phyloP scores from a whole-genome alignment of 768 basidiomycete species.

The Butyriboletus loyo region DNA sequence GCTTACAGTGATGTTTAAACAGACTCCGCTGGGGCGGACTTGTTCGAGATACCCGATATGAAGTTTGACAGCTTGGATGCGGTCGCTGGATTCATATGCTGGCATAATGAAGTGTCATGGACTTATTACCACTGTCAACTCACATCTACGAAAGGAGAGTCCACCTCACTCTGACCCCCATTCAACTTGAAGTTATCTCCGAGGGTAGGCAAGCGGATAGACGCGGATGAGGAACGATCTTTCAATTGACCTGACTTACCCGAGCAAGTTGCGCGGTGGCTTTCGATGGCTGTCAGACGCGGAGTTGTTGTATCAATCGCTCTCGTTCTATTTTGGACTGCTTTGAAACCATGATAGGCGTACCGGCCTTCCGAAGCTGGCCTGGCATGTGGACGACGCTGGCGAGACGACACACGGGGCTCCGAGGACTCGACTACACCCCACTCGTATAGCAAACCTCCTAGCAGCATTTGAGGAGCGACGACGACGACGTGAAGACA shows the following conservation, averaged over 20 bases:
- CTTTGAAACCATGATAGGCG: conserved; percentile 61
- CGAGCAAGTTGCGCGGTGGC: conserved; percentile 81
- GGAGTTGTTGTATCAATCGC: conserved; percentile 85
- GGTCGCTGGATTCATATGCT: too few relatives aligned
- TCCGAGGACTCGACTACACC: conserved; percentile 48
- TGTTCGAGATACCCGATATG: conserved; percentile 82
- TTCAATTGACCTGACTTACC: conserved; percentile 79
- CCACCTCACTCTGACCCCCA: conserved; percentile 21
- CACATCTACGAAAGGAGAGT: conserved; percentile 21
- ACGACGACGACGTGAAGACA: conserved; percentile 47
- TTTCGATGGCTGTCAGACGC: conserved; percentile 90
- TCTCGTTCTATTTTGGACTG: conserved; percentile 73
- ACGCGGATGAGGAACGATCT: conserved; percentile 72
- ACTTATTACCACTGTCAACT: conserved; percentile 50
- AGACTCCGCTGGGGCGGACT: conserved; percentile 79
- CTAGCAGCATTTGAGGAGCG: conserved; percentile 62
- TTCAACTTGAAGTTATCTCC: conserved; percentile 46
- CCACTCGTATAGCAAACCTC: conserved; percentile 55
- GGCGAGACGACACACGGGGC: conserved; percentile 45
- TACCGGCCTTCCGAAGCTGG: conserved; percentile 55
- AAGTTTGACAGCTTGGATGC: conserved; percentile 97
- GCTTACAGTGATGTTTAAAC: conserved; percentile 79
- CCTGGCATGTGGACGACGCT: conserved; percentile 57
- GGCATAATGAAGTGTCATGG: conserved; percentile 75
- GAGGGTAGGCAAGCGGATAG: conserved; percentile 49